Evolutionary conservation across 1,139 yeast species (phyloP), one percentile per base, ranked within the genome.

Genomic region (Sugiyamaella pinicola): DNA sequence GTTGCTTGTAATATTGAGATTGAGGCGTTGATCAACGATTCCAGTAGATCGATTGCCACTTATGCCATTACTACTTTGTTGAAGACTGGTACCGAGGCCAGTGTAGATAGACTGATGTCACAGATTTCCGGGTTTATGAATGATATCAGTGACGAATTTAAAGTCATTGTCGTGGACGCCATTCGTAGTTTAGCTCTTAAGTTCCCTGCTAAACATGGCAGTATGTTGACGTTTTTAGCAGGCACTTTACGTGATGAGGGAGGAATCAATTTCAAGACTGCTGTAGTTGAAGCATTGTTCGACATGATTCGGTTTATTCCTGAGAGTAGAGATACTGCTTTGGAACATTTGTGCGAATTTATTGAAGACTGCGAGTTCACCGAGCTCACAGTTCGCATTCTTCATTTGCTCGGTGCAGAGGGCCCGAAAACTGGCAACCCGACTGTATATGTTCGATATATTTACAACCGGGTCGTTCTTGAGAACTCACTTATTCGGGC

Each of bases 291-390:
- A 68, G 96, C 98, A 0, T 80, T 93, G 61, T 85, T 91, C 63
- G 98, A 93, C 69, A 80, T 93, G 72, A 88, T 93, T 64, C 85
- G 85, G 61, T 89, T 86, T 66, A 84, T 90, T 57, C 96, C 96
- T 24, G 85, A 82, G 54, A 88, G 95, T n/a, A 83, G 88, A 64
- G 96, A 88, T 64, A 73, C 81, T 55, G 96, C 96, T 29, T 77
- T 93, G 65, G 89, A 87, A 74, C 87, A 86, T 68, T 78, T 95
- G 63, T 90, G 98, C 77, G 99, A 93, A 71, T 90, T 90, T 67
- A 95, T 93, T 63, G 99, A 95, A 73, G 99, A 93, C 75, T 93
- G 98, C 74, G 99, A 93, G 73, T 93, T 80, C 74, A 87, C 96
- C 37, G 97, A 90, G 71, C 82, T 93, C 57, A 82, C 95, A 33